A percentile compares a stretch with the other conserved stretches of the same genome.
Conservation (phyloP, 768 basidiomycete species). For the Kwoniella sp. region DNA sequence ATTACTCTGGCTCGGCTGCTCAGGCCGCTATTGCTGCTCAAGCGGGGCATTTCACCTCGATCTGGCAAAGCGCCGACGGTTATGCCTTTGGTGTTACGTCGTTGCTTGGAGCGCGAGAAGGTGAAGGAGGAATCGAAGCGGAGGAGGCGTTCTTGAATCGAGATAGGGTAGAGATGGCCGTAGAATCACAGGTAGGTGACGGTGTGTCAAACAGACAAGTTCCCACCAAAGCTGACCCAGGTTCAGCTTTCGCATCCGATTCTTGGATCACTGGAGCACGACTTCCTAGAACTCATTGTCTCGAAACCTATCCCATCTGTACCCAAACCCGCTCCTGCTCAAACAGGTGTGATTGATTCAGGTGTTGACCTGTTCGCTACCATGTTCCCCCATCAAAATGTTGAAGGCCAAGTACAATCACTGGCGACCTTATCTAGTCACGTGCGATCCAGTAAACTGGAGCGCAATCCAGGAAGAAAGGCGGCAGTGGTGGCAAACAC, state of each 20-base stretch:
- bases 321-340: conserved; percentile 71
- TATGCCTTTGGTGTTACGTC: conserved; percentile 89
- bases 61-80: conserved; percentile 86
- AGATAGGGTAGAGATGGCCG: conserved; percentile 76
- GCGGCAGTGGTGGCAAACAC: conserved; percentile 82
- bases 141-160: conserved; percentile 66
- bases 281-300: conserved; percentile 69
- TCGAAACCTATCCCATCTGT: conserved; percentile 35
- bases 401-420: conserved; percentile 56
- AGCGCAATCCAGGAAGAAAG: conserved; percentile 82
- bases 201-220: no score
- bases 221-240: background rate
- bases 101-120: conserved; percentile 52
- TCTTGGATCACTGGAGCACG: conserved; percentile 81
- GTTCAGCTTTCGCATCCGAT: conserved; percentile 72
- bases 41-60: conserved; percentile 75
- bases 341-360: conserved; percentile 81
- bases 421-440: conserved; percentile 54
- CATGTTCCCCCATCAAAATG: conserved; percentile 76
- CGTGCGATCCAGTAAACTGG: conserved; percentile 73
- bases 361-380: conserved; percentile 83
- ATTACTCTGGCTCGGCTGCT: conserved; percentile 66
- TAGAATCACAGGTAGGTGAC: conserved; percentile 74
- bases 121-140: conserved; percentile 33
- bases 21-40: conserved; percentile 80